Base-by-base conservation (phyloP, 148 eudicot species). In the Polygonum maritimum region DNA sequence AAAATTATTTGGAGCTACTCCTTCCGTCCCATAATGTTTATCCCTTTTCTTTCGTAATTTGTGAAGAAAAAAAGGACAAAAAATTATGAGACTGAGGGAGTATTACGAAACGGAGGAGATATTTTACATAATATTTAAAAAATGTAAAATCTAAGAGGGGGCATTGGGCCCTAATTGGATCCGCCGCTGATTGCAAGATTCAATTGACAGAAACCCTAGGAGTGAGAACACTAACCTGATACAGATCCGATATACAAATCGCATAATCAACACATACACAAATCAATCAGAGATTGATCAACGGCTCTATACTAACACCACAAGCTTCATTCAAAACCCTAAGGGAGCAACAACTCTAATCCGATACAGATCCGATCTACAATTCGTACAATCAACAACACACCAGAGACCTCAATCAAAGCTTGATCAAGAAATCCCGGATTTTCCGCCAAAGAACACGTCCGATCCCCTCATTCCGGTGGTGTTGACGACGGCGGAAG, bases 381-480 rank as follows among this genome's bases (percentile, higher is more conserved):
- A 74, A 45, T 19, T 74, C 58, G 48, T 40, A 47, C 14, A 10
- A 74, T 35, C 60, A 19, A 60, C 33, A 77, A 48, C 31, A 26
- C 31, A 26, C 31, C 31, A 26, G 31, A 26, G 31, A 26, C 1
- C 31, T 26, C 31, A 26, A 26, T 26, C 31, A 26, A 18, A 51
- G 40, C 21, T 74, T 77, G 73, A 75, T 33, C 71, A 87, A 11
- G 71, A 84, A 80, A 71, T 81, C 75, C 47, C 79, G 75, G n/a
- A 51, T 41, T 69, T 8, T 51, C 62, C 3, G n/a, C 52, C 16
- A 73, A 36, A 63, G 48, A 36, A 41, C 19, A 19, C 31, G 40
- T 45, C 67, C 49, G 5, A 51, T 69, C 63, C 71, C 80, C 41
- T 74, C 16, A 26, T 49, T 67, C 2, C 13, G 35, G 18, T 70